phyloP scores from a whole-genome alignment of 2,329 filamentous ascomycete species.

The Penicillium palitans region DNA sequence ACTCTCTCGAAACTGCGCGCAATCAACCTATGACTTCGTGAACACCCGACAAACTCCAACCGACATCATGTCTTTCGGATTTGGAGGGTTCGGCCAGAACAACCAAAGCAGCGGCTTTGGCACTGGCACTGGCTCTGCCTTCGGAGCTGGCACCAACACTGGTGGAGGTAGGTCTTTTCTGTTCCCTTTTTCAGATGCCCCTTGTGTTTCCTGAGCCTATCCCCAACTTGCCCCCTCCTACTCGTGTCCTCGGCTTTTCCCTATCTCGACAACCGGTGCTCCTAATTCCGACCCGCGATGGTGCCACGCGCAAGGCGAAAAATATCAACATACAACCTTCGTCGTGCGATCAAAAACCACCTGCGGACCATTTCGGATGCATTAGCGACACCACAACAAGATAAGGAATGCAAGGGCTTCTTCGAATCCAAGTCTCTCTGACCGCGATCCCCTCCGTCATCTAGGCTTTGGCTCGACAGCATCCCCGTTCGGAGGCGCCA shows the following conservation, averaged over 20 bases:
- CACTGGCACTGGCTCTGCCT: conserved; percentile 40
- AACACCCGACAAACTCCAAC: conserved; percentile 24
- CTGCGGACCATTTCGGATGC: conserved; percentile 28
- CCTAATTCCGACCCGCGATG: conserved; percentile 33
- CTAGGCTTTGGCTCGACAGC: conserved; percentile 44
- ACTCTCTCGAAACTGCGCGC: conserved; percentile 5
- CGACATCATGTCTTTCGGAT: conserved; percentile 46
- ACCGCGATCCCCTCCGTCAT: conserved; percentile 39
- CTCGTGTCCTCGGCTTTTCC: conserved; percentile 18
- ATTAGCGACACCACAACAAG: conserved; percentile 32
- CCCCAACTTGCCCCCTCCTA: conserved; percentile 7
- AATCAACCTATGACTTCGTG: conserved; percentile 34
- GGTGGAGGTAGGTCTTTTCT: conserved; percentile 38
- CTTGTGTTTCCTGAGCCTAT: conserved; percentile 8
- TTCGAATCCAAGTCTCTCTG: conserved; percentile 38
- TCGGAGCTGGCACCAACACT: conserved; percentile 34
- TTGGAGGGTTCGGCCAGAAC: conserved; percentile 62
- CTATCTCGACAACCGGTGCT: conserved; percentile 27
- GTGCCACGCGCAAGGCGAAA: conserved; percentile 24
- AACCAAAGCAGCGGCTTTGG: conserved; percentile 47
- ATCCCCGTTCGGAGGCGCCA: conserved; percentile 40
- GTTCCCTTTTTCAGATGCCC: conserved; percentile 6
- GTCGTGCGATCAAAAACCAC: conserved; percentile 12
- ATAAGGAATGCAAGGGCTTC: conserved; percentile 33
- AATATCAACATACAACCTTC: conserved; percentile 14